Evolutionary conservation across 1,284 basidiomycete genomes (phyloP), one percentile per base, ranked within the genome.

Genomic region (Leccinum ponderosum): DNA sequence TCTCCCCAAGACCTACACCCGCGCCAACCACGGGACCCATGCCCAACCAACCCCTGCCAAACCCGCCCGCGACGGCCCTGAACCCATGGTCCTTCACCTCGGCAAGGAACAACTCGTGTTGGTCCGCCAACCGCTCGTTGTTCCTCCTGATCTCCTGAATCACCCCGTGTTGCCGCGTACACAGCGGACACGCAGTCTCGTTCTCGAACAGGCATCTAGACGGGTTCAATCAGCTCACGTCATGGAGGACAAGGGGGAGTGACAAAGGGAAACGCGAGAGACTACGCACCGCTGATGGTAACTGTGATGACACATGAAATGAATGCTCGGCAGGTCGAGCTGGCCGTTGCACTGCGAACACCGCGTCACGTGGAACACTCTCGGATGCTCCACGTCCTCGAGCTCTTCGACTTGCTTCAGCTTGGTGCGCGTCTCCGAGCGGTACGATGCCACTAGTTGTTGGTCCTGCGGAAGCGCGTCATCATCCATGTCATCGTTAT

Each of bases 281-380:
- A 14, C 9, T 14, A 55, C 55, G 11, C 29, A 93, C 91, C 94
- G 81, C 74, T 97, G 94, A 73, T 99, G 97, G 78, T 94, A 99
- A 64, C 91, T 95, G 75, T 99, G 97, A 70, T 92, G 90, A 77
- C 96, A 99, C 96, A 98, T 97, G 71, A 98, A 99, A 76, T 99
- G 96, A 4, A 98, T 84, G 61, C 87, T 91, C 0, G 97, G 97
- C 17, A 98, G 83, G 73, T 98, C 95, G 62, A 98, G 85, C 69
- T 93, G 91, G 0, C 89, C 93, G 15, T 87, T 84, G 73, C 97
- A 98, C 4, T 88, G 83, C 14, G 93, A 89, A 74, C 97, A 99
- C 44, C 93, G 83, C 4, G 94, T 95, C 66, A 96, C 92, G 70
- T 98, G 95, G 81, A 98, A 97, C 17, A 98, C 91, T 14, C 88